Evolutionary conservation across 225 moss, liverwort and hornwort genomes (phyloP), one percentile per base, ranked within the genome.

Genomic region (Physcomitrellopsis africana): DNA sequence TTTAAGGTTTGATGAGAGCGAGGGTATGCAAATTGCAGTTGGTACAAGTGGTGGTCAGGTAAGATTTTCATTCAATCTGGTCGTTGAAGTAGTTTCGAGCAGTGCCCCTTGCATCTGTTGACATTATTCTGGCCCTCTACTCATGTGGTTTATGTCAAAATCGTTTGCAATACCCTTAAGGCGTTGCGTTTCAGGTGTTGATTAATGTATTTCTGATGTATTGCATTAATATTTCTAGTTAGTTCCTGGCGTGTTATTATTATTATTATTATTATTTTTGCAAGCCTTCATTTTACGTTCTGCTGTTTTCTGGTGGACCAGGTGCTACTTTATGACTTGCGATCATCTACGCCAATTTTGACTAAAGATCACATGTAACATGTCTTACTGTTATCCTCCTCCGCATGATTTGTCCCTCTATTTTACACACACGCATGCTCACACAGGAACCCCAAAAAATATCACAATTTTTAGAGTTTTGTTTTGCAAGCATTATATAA

Each of bases 321-420:
- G 92, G 92, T 99, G 22, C 65, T 91, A 60, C 82, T 99, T 10
- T 95, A 94, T 65, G 97, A 99, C 73, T 80, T 99, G 84, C 94
- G 97, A 72, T 90, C 97, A 55, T 93, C 97, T 13, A 87, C 67
- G 72, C 90, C 97, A 55, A 72, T 95, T 14, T 71, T 88, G 69
- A 80, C 87, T 48, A 99, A 99, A 79, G 97, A 99, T 77, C 97
- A 99, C 85, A 93, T 99, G 97, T 92, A 76, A 67, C 12, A n/a
- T 24, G 0, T 32, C 67, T 67, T 49, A 67, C n/a, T 69, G 60
- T 67, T 74, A 15, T 71, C 51, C 32, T 75, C 60, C 20, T 27
- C 42, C 19, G 42, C 53, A 37, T 55, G 60, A 44, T 43, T 52
- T 47, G 13, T 26, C 27, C 66, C 27, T 16, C 48, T 20, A 20